Evolutionary conservation across 2,329 filamentous ascomycete species (phyloP).

Genomic region (Parastagonospora avenae): DNA sequence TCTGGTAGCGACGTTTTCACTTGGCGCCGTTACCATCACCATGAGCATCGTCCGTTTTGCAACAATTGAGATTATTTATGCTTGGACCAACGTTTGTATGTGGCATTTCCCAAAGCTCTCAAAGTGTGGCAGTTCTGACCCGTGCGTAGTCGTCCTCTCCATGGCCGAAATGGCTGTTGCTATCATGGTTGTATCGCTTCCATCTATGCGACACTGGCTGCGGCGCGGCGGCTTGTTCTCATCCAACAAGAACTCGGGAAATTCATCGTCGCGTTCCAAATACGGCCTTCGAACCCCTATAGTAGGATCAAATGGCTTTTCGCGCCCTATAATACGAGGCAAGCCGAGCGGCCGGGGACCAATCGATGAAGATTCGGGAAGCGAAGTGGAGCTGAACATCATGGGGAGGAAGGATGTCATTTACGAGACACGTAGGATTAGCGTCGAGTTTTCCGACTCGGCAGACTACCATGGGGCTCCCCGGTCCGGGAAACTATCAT

Average conservation of each 20-base stretch:
- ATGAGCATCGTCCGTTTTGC: constrained; percentile 27
- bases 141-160: constrained; percentile 21
- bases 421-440: constrained; percentile 25
- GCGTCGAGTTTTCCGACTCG: constrained; percentile 24
- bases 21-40: constrained; percentile 26
- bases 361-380: constrained; percentile 24
- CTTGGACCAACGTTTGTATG: constrained; percentile 34
- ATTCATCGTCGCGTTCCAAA: constrained; percentile 9
- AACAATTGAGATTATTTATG: constrained; percentile 26
- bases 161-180: constrained; percentile 35
- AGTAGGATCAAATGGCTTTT: constrained; percentile 10
- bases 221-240: constrained; percentile 25
- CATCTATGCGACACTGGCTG: constrained; percentile 29
- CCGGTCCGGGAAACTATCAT: constrained; percentile 2
- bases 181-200: constrained; percentile 32
- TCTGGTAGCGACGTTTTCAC: constrained; percentile 27
- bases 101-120: not conserved
- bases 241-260: constrained; percentile 17
- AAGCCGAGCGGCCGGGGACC: constrained; percentile 10
- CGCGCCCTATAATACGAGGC: constrained; percentile 9
- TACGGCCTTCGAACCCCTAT: constrained; percentile 13
- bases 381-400: constrained; percentile 27
- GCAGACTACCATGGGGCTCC: constrained; percentile 9
- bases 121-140: constrained; percentile 1
- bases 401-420: constrained; percentile 26